Evolutionary conservation across 1,284 basidiomycete genomes (phyloP), one percentile per base, ranked within the genome.

Genomic region (Testicularia cyperi): DNA sequence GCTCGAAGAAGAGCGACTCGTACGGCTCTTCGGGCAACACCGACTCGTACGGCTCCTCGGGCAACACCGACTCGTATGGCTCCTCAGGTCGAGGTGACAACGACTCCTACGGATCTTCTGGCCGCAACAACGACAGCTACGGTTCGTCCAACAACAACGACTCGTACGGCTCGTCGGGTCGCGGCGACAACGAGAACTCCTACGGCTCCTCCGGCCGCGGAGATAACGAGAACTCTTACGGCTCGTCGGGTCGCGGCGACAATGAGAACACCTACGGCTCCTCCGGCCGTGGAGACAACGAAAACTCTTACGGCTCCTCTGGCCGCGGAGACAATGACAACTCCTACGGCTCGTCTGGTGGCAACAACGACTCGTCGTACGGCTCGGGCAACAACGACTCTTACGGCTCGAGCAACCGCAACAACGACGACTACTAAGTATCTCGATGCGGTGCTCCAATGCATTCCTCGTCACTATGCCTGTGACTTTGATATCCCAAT

Each of bases 391-490:
- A 36, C 36, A 15, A 36, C 25, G 16, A 25, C 36, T 25, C n/a
- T 9, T 22, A 23, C 27, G 32, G 26, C 33, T 24, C 21, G 2
- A 28, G 21, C 41, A 23, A 21, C 33, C 43, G 44, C 51, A 42
- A 45, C 54, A 36, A 35, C 54, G 15, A 32, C 32, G 41, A 43
- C 40, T 42, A 49, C 47, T 43, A 42, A 32, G 14, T n/a, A n/a
- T n/a, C n/a, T n/a, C n/a, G n/a, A n/a, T n/a, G n/a, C n/a, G n/a
- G 19, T 20, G 20, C 19, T n/a, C 15, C 19, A 6, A 24, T 19
- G 18, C 20, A 14, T 33, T 21, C 15, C n/a, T n/a, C n/a, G n/a
- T n/a, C n/a, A 10, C n/a, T n/a, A 27, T 10, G 26, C 26, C 26
- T 27, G 10, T 9, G n/a, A 27, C 26, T n/a, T 27, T 27, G 9